phyloP scores from a whole-genome alignment of 306 rosid species.

The Rosa lucieae region DNA sequence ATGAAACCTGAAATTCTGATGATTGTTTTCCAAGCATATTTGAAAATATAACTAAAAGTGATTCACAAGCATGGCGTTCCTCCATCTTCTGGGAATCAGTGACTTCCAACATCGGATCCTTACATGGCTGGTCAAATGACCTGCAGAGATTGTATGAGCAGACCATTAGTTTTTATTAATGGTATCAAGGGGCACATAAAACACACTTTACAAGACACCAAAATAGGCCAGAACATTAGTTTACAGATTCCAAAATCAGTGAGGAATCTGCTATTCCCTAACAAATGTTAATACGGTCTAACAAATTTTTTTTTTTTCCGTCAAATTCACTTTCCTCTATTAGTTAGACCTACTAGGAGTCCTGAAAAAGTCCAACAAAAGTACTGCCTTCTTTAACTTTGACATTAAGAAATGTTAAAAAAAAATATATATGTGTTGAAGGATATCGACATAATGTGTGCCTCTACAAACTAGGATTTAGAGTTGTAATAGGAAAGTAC shows the following conservation, averaged over 20 bases:
- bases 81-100: slow-evolving; percentile 56
- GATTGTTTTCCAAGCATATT: too few species aligned
- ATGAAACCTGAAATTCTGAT: too few species aligned
- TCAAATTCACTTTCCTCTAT: background rate
- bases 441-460: too few species aligned
- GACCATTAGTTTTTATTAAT: slow-evolving; percentile 4
- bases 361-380: background rate
- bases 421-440: background rate
- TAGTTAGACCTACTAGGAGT: background rate
- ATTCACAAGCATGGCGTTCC: slow-evolving; percentile 72
- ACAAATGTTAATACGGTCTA: background rate
- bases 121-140: slow-evolving; percentile 73
- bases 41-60: slow-evolving; percentile 42
- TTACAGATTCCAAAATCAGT: background rate
- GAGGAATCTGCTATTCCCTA: background rate
- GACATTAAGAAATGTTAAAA: too few species aligned
- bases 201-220: background rate
- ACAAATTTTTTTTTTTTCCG: background rate
- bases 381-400: background rate
- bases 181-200: background rate
- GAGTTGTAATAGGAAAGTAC: too few species aligned
- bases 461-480: too few species aligned
- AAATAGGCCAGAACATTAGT: background rate
- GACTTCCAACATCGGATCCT: slow-evolving; percentile 45
- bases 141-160: slow-evolving; percentile 35